Conservation (phyloP, 495 filamentous ascomycete genomes). For the Amniculicola lignicola region DNA sequence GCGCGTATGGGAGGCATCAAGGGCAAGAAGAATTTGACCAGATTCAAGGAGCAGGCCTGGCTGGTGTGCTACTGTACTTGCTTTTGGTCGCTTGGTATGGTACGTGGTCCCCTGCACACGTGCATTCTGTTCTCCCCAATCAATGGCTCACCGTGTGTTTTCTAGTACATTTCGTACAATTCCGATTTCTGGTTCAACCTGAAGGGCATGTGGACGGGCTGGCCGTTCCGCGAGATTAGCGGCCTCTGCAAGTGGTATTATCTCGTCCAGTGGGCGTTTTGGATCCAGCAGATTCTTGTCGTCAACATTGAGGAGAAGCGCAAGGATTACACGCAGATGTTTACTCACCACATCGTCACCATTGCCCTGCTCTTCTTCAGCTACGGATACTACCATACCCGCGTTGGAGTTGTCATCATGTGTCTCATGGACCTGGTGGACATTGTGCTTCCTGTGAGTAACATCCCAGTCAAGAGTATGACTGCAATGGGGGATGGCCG, state of each 20-base stretch:
- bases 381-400: constrained; percentile 79
- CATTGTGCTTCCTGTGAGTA: constrained; percentile 74
- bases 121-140: too few relatives aligned
- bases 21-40: constrained; percentile 66
- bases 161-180: constrained; percentile 77
- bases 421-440: constrained; percentile 94
- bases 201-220: constrained; percentile 74
- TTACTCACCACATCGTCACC: constrained; percentile 90
- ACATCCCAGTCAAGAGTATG: not conserved
- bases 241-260: constrained; percentile 86
- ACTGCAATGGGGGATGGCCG: constrained; percentile 19
- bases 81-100: constrained; percentile 81
- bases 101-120: constrained; percentile 59
- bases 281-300: constrained; percentile 89
- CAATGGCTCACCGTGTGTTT: too few relatives aligned
- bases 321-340: constrained; percentile 95
- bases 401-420: constrained; percentile 84
- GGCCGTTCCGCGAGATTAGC: constrained; percentile 69
- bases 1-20: constrained; percentile 66
- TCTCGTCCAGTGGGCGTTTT: constrained; percentile 86
- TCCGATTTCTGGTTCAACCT: constrained; percentile 78
- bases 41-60: constrained; percentile 94
- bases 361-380: constrained; percentile 71
- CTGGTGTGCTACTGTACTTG: constrained; percentile 71
- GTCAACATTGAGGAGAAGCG: constrained; percentile 90